Evolutionary conservation across 164 flowering plant genomes (phyloP), one percentile per base, ranked within the genome.

Genomic region (Tetracentron sinense): DNA sequence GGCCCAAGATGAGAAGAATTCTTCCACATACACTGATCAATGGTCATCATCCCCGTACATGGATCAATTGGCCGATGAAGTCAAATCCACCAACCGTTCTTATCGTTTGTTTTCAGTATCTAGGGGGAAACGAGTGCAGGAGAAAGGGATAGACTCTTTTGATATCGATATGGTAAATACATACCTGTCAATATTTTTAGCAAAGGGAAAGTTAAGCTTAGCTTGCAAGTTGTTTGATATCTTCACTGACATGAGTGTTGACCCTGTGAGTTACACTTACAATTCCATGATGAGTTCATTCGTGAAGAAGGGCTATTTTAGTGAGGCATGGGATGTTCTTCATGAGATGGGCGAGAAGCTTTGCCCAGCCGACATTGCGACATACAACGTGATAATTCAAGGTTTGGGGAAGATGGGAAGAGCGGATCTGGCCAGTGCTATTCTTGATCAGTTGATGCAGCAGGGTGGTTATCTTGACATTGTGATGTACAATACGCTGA

Each of bases 151-250:
- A 3, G 73, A 50, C 38, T 77, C 96, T 14, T 89, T 95, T 59
- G 88, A 92, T 67, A 78, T 84, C 35, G 92, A 92, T 72, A 92
- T 95, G 99, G 86, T 88, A 23, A 92, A 92, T 62, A 95, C 94
- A 0, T 94, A 83, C 72, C 67, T 92, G 70, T 89, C 91, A 29
- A 82, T 95, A 66, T 92, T 88, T 73, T 71, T 95, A 71, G 76
- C 94, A 38, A 85, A 85, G 64, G 97, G 99, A 51, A 82, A 95
- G 62, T 64, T 92, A 66, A 92, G 93, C 64, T 29, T 88, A 28
- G 99, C 97, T 46, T 95, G 99, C 77, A 95, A 95, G 67, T 75
- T 95, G 69, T 95, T 95, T 72, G 99, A 95, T 73, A 81, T 89
- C 65, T 89, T 92, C 78, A 81, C 74, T n/a, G 81, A 78, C 47